Conservation (phyloP, 352 stramenopile species). For the Phytophthora podocarpi region DNA sequence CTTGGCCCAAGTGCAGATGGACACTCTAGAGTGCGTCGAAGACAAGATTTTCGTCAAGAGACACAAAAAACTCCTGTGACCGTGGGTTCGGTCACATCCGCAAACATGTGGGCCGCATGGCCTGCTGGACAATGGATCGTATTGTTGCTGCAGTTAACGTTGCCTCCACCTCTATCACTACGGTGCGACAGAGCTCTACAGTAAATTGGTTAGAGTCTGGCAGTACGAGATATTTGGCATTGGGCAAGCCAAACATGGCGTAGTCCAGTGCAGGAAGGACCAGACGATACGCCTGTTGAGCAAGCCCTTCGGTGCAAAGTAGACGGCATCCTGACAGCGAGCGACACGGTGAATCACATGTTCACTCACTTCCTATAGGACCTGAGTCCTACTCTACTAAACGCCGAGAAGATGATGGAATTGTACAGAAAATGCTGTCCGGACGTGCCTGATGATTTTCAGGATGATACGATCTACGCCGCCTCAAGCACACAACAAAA, state of each 20-base stretch:
- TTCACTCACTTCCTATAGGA: too few relatives aligned
- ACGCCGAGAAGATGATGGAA: too few relatives aligned
- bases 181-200: constrained; percentile 13
- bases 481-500: too few relatives aligned
- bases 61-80: constrained; percentile 24
- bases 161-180: background rate
- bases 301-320: too few relatives aligned
- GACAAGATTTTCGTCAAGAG: constrained; percentile 31
- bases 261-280: background rate
- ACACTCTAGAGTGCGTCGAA: background rate
- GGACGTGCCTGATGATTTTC: too few relatives aligned
- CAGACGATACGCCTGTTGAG: too few relatives aligned
- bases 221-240: constrained; percentile 2
- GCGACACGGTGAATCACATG: too few relatives aligned
- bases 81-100: constrained; percentile 14
- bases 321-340: too few relatives aligned
- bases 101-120: background rate
- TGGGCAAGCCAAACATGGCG: background rate
- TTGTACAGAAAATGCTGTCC: too few relatives aligned
- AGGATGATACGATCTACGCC: too few relatives aligned
- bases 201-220: background rate
- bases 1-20: constrained; percentile 14
- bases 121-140: constrained; percentile 21
- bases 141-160: constrained; percentile 2
- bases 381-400: too few relatives aligned